phyloP scores from a whole-genome alignment of 2,329 filamentous ascomycete species.

The Tolypocladium pustulatum region DNA sequence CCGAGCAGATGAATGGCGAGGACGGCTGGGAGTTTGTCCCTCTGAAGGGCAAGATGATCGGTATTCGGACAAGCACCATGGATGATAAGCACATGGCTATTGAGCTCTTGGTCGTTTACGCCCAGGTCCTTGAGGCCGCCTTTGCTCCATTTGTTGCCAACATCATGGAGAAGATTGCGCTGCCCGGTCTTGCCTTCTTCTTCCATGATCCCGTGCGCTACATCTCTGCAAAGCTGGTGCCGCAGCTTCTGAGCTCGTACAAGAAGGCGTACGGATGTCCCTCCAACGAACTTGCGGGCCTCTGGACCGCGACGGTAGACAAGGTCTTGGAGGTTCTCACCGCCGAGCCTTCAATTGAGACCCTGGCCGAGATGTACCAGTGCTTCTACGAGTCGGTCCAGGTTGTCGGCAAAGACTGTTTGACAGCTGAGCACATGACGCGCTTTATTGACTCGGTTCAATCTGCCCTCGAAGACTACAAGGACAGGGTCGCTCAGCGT shows the following conservation, averaged over 20 bases:
- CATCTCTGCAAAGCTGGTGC: conserved; percentile 88
- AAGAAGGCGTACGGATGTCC: conserved; percentile 80
- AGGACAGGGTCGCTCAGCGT: conserved; percentile 71
- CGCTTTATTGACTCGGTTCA: conserved; percentile 80
- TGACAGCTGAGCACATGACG: conserved; percentile 69
- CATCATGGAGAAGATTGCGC: conserved; percentile 92
- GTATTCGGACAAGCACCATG: conserved; percentile 91
- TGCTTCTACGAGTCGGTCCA: conserved; percentile 99
- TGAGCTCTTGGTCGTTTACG: conserved; percentile 93
- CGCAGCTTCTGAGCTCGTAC: conserved; percentile 84
- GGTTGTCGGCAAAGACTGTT: conserved; percentile 76
- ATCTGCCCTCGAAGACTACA: conserved; percentile 85
- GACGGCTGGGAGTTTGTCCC: conserved; percentile 97
- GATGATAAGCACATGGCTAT: conserved; percentile 99
- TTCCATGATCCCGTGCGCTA: conserved; percentile 97
- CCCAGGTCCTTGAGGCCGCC: conserved; percentile 82
- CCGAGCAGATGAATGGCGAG: conserved; percentile 84
- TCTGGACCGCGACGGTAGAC: conserved; percentile 79
- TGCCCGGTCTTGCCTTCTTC: conserved; percentile 93
- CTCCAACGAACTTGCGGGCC: conserved; percentile 65
- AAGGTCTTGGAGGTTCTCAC: conserved; percentile 90
- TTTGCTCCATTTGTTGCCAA: conserved; percentile 88
- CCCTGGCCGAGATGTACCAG: conserved; percentile 97
- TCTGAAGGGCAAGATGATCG: conserved; percentile 94
- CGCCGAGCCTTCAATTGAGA: conserved; percentile 91